These are phyloP conservation scores for Daldinia loculata DNA, from an alignment of 495 filamentous ascomycete species.

Conservation along the genomic window DNA sequence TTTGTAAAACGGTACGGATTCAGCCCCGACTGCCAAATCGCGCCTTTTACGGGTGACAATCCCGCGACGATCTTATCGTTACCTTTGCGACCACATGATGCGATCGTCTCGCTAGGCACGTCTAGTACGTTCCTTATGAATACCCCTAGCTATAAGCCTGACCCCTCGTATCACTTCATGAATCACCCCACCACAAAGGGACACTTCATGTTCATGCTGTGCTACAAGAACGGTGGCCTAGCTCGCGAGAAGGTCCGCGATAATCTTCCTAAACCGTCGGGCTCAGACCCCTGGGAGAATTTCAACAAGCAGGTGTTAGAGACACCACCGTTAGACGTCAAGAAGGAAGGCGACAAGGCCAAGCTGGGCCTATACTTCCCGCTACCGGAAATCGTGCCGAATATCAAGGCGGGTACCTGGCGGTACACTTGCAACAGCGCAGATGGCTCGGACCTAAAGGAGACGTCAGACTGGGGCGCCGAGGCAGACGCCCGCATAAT, in stretches of 20 bases:
- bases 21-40: constrained; percentile 73
- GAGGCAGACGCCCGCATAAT: constrained; percentile 83
- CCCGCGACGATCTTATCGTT: constrained; percentile 92
- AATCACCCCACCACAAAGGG: constrained; percentile 84
- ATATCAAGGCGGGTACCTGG: constrained; percentile 83
- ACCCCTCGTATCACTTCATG: constrained; percentile 88
- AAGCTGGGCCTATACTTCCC: constrained; percentile 94
- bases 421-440: constrained; percentile 71
- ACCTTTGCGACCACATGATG: constrained; percentile 84
- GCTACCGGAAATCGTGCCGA: constrained; percentile 94
- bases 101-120: constrained; percentile 92
- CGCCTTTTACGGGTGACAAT: constrained; percentile 94
- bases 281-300: constrained; percentile 68
- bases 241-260: constrained; percentile 91
- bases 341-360: constrained; percentile 62
- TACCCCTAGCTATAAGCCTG: constrained; percentile 86
- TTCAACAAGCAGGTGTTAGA: constrained; percentile 76
- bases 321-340: constrained; percentile 72
- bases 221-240: constrained; percentile 97
- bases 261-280: constrained; percentile 55
- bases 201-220: constrained; percentile 98
- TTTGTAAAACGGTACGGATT: constrained; percentile 83
- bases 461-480: constrained; percentile 48
- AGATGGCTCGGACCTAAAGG: constrained; percentile 61
- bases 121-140: constrained; percentile 98